Evolutionary conservation across 1,284 basidiomycete species (phyloP).

Genomic region (Trichosporon sp.): DNA sequence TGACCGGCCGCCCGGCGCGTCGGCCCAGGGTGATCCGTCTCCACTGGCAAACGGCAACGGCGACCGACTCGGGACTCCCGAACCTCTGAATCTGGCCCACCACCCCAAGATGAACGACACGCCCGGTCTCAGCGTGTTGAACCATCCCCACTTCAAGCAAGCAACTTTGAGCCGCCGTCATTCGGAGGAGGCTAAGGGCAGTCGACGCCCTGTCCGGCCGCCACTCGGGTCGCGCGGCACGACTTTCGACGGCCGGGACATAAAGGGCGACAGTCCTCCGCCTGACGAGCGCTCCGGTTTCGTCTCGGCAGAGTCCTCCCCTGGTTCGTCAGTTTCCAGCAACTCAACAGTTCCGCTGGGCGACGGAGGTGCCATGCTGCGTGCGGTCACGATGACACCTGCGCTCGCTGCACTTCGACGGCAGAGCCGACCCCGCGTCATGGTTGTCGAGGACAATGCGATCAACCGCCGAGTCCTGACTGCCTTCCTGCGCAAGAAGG

Average conservation of each 20-base stretch:
- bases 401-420: constrained; percentile 45
- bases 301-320: neutral
- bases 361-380: constrained; percentile 60
- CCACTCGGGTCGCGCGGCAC: neutral
- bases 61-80: neutral
- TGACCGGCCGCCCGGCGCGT: too few species aligned
- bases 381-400: constrained; percentile 51
- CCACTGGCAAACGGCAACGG: neutral
- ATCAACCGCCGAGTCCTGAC: constrained; percentile 62
- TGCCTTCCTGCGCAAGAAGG: constrained; percentile 72
- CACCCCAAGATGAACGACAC: neutral
- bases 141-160: constrained; percentile 2
- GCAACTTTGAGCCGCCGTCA: constrained; percentile 15
- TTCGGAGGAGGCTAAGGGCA: constrained; percentile 14
- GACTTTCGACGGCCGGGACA: neutral
- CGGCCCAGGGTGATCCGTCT: neutral
- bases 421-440: constrained; percentile 58
- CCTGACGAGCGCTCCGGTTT: neutral
- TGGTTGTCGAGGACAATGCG: constrained; percentile 82
- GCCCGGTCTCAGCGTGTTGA: neutral
- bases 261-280: neutral
- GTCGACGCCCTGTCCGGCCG: neutral
- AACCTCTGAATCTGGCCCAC: neutral
- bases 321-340: neutral
- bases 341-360: constrained; percentile 57